A percentile compares a stretch with the other conserved stretches of the same genome.
These are phyloP conservation scores for Graphiopsis chlorocephala DNA, from an alignment of 2,329 filamentous ascomycete species.

Conservation along the genomic window DNA sequence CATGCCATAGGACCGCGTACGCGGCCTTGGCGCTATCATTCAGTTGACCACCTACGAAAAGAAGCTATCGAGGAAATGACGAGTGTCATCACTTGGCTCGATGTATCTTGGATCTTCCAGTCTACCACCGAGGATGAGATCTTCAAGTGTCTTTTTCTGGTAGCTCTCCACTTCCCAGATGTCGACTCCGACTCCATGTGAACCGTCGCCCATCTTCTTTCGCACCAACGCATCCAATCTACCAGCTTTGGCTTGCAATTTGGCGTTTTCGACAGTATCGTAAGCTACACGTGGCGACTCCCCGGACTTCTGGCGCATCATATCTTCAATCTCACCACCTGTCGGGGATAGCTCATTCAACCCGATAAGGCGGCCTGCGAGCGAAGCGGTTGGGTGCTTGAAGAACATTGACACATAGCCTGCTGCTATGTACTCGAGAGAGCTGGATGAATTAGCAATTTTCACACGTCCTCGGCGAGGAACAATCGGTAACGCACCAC, in stretches of 20 bases:
- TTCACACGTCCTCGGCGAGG: not conserved
- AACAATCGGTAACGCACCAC: not conserved
- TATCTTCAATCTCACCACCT: not conserved
- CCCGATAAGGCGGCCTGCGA: not conserved
- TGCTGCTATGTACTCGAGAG: not conserved
- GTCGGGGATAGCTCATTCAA: not conserved
- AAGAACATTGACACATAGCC: not conserved
- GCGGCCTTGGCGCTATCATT: not conserved
- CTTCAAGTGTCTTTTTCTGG: not conserved
- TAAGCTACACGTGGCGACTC: not conserved
- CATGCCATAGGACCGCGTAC: not conserved
- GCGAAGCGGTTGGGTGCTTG: not conserved
- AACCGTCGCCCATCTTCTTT: not conserved
- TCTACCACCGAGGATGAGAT: not conserved
- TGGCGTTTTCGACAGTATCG: not conserved
- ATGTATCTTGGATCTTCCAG: not conserved
- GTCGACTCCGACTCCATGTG: not conserved
- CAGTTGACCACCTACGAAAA: not conserved
- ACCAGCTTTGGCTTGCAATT: not conserved
- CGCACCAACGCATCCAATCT: not conserved
- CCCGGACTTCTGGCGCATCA: not conserved
- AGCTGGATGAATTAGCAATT: not conserved
- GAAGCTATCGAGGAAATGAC: not conserved
- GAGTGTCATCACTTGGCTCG: not conserved
- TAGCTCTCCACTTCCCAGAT: not conserved